phyloP scores from a whole-genome alignment of 768 basidiomycete species.

The Pholiota conissans region DNA sequence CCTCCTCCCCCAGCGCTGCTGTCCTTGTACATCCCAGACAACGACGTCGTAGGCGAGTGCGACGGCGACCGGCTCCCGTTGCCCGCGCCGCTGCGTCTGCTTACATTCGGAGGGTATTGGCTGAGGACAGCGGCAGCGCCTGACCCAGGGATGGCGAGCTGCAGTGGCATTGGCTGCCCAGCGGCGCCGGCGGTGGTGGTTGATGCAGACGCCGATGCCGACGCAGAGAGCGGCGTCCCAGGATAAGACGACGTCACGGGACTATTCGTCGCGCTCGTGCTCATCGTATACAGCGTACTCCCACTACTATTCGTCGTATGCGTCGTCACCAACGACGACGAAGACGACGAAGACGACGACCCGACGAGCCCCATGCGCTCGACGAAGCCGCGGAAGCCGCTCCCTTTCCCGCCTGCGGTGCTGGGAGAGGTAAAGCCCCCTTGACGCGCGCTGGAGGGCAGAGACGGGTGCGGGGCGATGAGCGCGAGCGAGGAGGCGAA shows the following conservation, averaged over 20 bases:
- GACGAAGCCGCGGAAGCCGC: constrained; percentile 23
- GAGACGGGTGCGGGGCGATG: background rate
- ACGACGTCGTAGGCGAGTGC: constrained; percentile 11
- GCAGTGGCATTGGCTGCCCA: background rate
- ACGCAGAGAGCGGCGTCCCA: constrained; percentile 1
- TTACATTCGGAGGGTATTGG: background rate
- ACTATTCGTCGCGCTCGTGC: constrained; percentile 6
- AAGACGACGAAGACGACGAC: background rate
- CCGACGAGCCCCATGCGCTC: constrained; percentile 21
- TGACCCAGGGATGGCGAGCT: background rate
- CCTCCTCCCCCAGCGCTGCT: background rate
- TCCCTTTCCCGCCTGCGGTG: constrained; percentile 4
- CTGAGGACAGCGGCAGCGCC: background rate
- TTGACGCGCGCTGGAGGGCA: background rate
- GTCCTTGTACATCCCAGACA: background rate
- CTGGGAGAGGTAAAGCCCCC: too few species aligned
- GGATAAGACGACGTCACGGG: constrained; percentile 8
- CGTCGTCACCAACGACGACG: too few species aligned
- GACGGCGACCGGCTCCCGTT: constrained; percentile 1
- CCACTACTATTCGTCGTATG: too few species aligned
- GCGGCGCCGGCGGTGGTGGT: too few species aligned
- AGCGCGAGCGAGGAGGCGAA: background rate
- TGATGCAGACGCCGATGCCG: background rate
- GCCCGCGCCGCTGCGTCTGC: background rate
- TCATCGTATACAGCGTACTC: background rate